Evolutionary conservation across 768 basidiomycete species (phyloP), one percentile per base, ranked within the genome.

Genomic region (Roridomyces roridus): DNA sequence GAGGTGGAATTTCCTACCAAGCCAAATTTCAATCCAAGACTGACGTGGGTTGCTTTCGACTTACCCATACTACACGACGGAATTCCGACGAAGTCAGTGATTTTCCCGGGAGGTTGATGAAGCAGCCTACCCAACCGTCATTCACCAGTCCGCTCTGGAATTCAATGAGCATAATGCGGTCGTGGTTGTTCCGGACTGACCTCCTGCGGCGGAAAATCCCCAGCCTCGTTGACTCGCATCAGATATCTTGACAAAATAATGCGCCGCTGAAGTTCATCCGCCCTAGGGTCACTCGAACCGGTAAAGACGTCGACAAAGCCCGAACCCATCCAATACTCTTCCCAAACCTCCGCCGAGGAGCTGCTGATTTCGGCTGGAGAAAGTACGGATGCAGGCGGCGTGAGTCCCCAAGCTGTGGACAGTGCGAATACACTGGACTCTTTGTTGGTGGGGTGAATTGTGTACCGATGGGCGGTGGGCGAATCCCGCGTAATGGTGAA

Each of bases 181-280:
- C 43, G 18, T n/a, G 10, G 24, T 20, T 23, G 12, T 5, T 43
- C 6, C 45, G 15, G 24, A 60, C 76, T 49, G 62, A 83, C 83
- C 76, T 86, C 84, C 60, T 86, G 85, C 5, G 84, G 81, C 3
- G 84, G 84, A 12, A 68, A 71, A 62, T 82, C 77, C 1, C 82
- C 82, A 5, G 84, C 85, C 63, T 82, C 83, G 57, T 86, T 86
- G 10, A 85, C 82, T 24, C 80, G 72, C 77, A 85, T 77, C 54
- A 85, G 68, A 66, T 85, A 85, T 37, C 82, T 73, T 31, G 82
- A 84, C 34, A 85, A 63, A 40, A 85, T 78, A 35, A 85, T 82
- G 35, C 84, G 73, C 49, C 84, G 69, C 65, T 86, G 85, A 49
- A 86, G 67, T 52, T 85, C 84, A 21, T 79, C 73, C 15, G 83